Conservation (phyloP, 2,329 filamentous ascomycete genomes). For the Talaromyces amestolkiae region DNA sequence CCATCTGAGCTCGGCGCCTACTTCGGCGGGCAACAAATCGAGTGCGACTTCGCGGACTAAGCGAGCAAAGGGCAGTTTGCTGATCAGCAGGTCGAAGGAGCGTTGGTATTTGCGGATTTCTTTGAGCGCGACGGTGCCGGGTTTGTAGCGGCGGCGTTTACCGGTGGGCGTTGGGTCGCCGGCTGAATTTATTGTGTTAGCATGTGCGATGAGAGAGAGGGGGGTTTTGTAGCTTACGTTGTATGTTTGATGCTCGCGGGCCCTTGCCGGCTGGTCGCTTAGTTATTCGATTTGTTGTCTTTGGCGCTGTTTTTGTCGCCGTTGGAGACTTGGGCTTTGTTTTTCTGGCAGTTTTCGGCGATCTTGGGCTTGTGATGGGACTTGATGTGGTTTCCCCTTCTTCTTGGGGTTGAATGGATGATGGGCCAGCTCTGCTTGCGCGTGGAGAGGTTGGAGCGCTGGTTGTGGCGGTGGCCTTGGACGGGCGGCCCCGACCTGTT, state of each 20-base stretch:
- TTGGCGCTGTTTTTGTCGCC: neutral
- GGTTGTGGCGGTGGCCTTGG: constrained; percentile 22
- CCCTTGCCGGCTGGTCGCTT: constrained; percentile 12
- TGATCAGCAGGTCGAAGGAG: constrained; percentile 80
- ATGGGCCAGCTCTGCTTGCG: constrained; percentile 19
- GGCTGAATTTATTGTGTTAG: constrained; percentile 47
- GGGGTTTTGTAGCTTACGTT: constrained; percentile 32
- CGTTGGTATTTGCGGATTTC: constrained; percentile 91
- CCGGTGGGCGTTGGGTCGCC: constrained; percentile 69
- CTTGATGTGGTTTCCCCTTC: neutral
- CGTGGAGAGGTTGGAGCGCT: constrained; percentile 16
- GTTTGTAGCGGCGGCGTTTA: constrained; percentile 63
- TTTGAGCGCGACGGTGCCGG: constrained; percentile 80
- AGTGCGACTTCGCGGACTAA: constrained; percentile 55
- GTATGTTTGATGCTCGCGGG: constrained; percentile 31
- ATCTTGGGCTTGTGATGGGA: neutral
- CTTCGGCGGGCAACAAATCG: constrained; percentile 55
- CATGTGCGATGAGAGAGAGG: neutral
- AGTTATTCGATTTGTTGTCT: constrained; percentile 2
- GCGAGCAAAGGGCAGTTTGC: constrained; percentile 52
- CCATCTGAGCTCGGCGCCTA: constrained; percentile 76
- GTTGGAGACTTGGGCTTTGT: neutral
- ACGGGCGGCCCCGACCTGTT: constrained; percentile 23
- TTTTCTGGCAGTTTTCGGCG: constrained; percentile 4
- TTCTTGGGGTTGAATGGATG: neutral